Evolutionary conservation across 2,329 filamentous ascomycete genomes (phyloP).

Genomic region (Exophiala alcalophila): DNA sequence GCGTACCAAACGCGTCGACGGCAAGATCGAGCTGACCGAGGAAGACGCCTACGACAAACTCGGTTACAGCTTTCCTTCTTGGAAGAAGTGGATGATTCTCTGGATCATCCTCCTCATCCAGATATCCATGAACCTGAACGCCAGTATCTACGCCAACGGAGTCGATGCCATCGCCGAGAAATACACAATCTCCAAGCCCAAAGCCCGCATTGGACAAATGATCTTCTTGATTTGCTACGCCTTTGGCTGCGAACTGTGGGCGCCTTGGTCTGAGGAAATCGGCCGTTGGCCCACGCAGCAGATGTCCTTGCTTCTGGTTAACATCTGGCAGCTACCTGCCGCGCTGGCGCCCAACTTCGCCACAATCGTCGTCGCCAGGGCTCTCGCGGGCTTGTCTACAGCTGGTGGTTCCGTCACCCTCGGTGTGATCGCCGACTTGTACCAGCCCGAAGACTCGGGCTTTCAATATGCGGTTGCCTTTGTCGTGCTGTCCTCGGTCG

Average conservation of each 20-base stretch:
- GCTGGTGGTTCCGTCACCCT: conserved; percentile 64
- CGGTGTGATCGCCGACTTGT: conserved; percentile 64
- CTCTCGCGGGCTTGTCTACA: conserved; percentile 61
- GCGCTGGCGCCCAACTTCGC: conserved; percentile 69
- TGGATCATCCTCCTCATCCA: conserved; percentile 66
- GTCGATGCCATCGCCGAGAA: conserved; percentile 61
- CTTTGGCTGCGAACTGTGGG: conserved; percentile 84
- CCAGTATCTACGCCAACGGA: conserved; percentile 68
- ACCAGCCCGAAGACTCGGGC: conserved; percentile 52
- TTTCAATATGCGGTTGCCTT: conserved; percentile 58
- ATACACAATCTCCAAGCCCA: conserved; percentile 64
- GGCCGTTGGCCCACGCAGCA: conserved; percentile 74
- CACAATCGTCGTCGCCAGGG: conserved; percentile 65
- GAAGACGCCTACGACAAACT: conserved; percentile 63
- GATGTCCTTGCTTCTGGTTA: conserved; percentile 68
- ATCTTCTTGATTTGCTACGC: conserved; percentile 75
- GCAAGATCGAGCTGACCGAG: conserved; percentile 45
- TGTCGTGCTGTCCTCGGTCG: conserved; percentile 57
- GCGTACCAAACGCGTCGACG: conserved; percentile 30
- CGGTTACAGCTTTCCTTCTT: conserved; percentile 54
- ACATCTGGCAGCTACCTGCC: conserved; percentile 71
- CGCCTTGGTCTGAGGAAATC: conserved; percentile 79
- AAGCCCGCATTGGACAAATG: conserved; percentile 68
- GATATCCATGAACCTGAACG: conserved; percentile 75
- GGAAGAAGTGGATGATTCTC: conserved; percentile 36